phyloP scores from a whole-genome alignment of 768 basidiomycete species.

The Rhodotorula paludigena region DNA sequence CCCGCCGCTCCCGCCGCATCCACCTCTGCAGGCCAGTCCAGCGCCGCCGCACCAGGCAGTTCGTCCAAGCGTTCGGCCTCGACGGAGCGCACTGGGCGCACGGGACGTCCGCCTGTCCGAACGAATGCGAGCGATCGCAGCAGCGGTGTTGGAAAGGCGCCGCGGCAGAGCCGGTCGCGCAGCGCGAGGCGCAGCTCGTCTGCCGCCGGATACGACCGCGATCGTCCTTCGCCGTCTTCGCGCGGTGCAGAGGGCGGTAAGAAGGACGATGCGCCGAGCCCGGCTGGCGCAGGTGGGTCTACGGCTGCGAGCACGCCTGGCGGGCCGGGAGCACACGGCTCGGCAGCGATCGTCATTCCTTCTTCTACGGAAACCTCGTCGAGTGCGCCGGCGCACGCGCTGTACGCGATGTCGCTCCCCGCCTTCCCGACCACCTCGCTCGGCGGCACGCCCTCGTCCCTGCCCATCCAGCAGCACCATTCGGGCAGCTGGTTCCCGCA shows the following conservation, averaged over 20 bases:
- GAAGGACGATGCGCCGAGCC: too few relatives aligned
- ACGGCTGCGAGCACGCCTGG: neutral
- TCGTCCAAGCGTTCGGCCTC: neutral
- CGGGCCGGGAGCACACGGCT: neutral
- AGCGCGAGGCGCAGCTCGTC: conserved; percentile 11
- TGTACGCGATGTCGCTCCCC: conserved; percentile 29
- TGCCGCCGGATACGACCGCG: neutral
- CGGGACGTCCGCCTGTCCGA: too few relatives aligned
- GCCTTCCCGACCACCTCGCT: conserved; percentile 12
- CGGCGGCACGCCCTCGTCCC: conserved; percentile 44
- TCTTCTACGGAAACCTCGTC: conserved; percentile 53
- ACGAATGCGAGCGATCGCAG: neutral
- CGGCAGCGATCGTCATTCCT: conserved; percentile 65
- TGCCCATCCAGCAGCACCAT: conserved; percentile 34
- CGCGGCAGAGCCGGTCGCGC: conserved; percentile 11
- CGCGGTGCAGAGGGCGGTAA: neutral
- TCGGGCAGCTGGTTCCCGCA: conserved; percentile 9
- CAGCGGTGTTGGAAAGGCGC: conserved; percentile 20
- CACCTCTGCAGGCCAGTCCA: neutral
- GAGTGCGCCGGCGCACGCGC: conserved; percentile 46
- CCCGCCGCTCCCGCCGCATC: neutral
- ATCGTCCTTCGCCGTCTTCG: conserved; percentile 5
- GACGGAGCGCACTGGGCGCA: neutral
- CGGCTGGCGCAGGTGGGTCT: neutral
- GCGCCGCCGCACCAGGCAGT: neutral